Conservation (phyloP, 805 yeast genomes). For the Zygoascus flipseniorum region DNA sequence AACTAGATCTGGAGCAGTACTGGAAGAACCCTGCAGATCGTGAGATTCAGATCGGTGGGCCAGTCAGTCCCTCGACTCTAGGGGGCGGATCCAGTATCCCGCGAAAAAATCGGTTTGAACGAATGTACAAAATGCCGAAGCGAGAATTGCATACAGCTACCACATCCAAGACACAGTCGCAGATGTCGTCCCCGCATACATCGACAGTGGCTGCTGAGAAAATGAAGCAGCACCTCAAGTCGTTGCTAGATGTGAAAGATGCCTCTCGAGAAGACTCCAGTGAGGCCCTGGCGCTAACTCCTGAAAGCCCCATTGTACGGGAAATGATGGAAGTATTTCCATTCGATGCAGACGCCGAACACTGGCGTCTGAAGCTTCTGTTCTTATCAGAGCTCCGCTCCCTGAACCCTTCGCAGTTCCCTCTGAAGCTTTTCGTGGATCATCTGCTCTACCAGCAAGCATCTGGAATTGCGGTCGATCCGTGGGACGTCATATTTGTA, state of each 20-base stretch:
- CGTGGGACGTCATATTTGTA: conserved; percentile 22
- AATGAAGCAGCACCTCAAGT: background rate
- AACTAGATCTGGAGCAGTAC: conserved; percentile 61
- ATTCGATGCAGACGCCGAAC: conserved; percentile 13
- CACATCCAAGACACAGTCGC: background rate
- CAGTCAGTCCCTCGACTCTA: background rate
- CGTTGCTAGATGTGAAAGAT: background rate
- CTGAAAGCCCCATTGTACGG: background rate
- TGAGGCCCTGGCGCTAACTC: background rate
- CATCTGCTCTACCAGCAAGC: conserved; percentile 24
- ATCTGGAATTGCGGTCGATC: conserved; percentile 22
- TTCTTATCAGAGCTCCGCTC: conserved; percentile 21
- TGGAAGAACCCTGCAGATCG: conserved; percentile 33
- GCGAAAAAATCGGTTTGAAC: conserved; percentile 1
- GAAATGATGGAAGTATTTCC: conserved; percentile 19
- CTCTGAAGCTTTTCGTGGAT: conserved; percentile 18
- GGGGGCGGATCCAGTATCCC: background rate
- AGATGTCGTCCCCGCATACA: background rate
- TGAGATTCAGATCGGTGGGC: background rate
- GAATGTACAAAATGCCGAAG: conserved; percentile 4
- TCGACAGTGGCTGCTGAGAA: background rate
- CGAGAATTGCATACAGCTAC: conserved; percentile 1
- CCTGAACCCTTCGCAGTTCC: conserved; percentile 17
- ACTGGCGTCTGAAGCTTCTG: conserved; percentile 26
- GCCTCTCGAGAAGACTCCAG: background rate